These are phyloP conservation scores for Vitrella brassicaformis DNA, from an alignment of 73 alveolate genomes.

Conservation along the genomic window DNA sequence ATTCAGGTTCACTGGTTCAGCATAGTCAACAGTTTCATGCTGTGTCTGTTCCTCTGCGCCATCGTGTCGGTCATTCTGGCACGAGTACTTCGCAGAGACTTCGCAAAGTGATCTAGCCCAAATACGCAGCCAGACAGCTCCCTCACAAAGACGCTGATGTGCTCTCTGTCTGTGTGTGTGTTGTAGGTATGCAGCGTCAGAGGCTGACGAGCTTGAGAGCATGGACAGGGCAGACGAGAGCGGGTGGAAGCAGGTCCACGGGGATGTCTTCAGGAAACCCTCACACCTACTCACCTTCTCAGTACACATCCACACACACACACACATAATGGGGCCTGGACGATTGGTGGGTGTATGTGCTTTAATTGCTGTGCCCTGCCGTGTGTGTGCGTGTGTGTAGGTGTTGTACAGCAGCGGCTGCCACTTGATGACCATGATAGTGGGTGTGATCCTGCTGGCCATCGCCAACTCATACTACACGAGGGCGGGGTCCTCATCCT, in stretches of 20 bases:
- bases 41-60: constrained; percentile 34
- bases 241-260: constrained; percentile 41
- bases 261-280: constrained; percentile 61
- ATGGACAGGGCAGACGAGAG: constrained; percentile 31
- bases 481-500: too few species aligned
- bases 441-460: too few species aligned
- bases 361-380: neutral
- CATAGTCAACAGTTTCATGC: constrained; percentile 40
- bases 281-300: constrained; percentile 7
- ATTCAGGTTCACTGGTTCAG: constrained; percentile 46
- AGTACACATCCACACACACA: neutral
- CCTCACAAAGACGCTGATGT: too few species aligned
- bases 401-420: too few species aligned
- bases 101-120: too few species aligned
- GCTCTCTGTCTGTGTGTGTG: too few species aligned
- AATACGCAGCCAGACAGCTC: too few species aligned
- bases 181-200: neutral
- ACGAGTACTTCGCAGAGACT: constrained; percentile 18
- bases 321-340: neutral
- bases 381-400: neutral
- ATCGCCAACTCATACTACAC: too few species aligned
- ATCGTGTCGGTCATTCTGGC: constrained; percentile 35
- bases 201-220: constrained; percentile 15
- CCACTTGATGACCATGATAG: too few species aligned
- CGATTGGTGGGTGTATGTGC: neutral